A percentile compares a stretch with the other conserved stretches of the same genome.
These are phyloP conservation scores for Calocybe cyanea DNA, from an alignment of 768 basidiomycete genomes.

Conservation along the genomic window DNA sequence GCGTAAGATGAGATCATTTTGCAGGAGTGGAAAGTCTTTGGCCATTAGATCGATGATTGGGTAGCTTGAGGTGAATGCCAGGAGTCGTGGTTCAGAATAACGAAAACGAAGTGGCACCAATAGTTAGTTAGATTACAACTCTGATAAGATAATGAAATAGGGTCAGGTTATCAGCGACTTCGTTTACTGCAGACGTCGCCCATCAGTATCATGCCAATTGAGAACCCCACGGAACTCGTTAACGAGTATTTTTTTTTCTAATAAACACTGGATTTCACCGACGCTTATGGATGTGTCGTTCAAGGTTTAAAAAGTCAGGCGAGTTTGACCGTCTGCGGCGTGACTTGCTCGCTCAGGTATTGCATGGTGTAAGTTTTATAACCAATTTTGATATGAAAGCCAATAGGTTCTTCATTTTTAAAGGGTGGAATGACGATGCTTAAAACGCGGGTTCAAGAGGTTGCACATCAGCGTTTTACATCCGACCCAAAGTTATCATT, in stretches of 20 bases:
- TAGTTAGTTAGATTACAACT: no score
- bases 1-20: constrained; percentile 86
- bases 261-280: no score
- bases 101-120: no score
- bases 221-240: constrained; percentile 57
- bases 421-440: constrained; percentile 54
- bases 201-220: constrained; percentile 53
- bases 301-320: constrained; percentile 75
- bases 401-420: background rate
- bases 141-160: no score
- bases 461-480: constrained; percentile 51
- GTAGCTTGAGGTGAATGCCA: no score
- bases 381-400: constrained; percentile 1
- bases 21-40: constrained; percentile 61
- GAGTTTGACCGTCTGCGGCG: constrained; percentile 72
- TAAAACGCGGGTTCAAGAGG: constrained; percentile 57
- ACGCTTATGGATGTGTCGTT: background rate
- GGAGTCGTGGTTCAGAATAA: no score
- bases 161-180: background rate
- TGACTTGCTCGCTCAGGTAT: constrained; percentile 60
- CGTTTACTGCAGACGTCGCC: no score
- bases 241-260: constrained; percentile 48
- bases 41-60: constrained; percentile 25
- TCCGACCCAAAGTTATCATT: constrained; percentile 53
- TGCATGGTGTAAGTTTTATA: constrained; percentile 47